These are phyloP conservation scores for Colletotrichum agaves DNA, from an alignment of 2,329 filamentous ascomycete genomes.

Conservation along the genomic window DNA sequence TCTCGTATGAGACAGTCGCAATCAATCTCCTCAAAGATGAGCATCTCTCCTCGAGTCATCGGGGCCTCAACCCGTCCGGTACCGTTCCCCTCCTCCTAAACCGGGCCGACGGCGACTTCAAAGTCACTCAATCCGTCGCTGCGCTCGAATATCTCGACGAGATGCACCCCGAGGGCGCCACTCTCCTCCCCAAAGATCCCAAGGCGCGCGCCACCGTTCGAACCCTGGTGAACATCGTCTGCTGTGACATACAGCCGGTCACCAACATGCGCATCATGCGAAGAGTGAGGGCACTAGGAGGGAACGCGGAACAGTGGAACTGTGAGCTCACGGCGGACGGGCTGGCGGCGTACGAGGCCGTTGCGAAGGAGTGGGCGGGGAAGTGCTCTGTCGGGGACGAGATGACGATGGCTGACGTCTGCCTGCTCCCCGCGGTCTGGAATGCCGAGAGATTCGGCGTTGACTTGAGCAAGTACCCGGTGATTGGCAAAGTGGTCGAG, in stretches of 20 bases:
- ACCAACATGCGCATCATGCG: conserved; percentile 67
- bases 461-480: conserved; percentile 60
- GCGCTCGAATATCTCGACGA: conserved; percentile 73
- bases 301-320: conserved; percentile 60
- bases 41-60: conserved; percentile 58
- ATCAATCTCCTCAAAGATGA: conserved; percentile 67
- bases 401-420: conserved; percentile 68
- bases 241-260: conserved; percentile 68
- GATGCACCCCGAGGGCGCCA: conserved; percentile 50
- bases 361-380: conserved; percentile 53
- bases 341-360: conserved; percentile 65
- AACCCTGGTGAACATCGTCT: conserved; percentile 64
- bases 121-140: conserved; percentile 67
- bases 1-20: conserved; percentile 57
- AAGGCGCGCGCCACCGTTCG: conserved; percentile 61
- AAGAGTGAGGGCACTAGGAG: conserved; percentile 56
- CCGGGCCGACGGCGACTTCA: conserved; percentile 47
- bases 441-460: conserved; percentile 66
- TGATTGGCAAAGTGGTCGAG: conserved; percentile 56
- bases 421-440: conserved; percentile 68
- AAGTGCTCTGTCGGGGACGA: conserved; percentile 65
- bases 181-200: conserved; percentile 60
- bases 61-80: conserved; percentile 61
- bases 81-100: conserved; percentile 65
- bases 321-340: conserved; percentile 62